These are phyloP conservation scores for Boletus insuetus DNA, from an alignment of 768 basidiomycete species.

Conservation along the genomic window DNA sequence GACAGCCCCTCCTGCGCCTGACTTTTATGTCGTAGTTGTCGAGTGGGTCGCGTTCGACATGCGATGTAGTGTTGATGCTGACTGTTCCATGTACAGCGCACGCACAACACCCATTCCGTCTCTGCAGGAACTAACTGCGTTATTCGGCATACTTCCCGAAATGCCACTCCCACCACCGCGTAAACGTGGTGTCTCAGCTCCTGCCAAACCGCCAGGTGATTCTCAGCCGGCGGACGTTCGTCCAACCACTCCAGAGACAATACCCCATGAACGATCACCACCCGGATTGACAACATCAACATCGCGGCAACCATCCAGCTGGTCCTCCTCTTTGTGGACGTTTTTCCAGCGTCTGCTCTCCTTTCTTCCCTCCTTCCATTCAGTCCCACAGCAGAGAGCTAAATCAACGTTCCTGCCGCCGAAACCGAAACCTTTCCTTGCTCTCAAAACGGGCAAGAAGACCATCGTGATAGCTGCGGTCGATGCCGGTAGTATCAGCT, in stretches of 20 bases:
- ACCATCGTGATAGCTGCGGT: slow-evolving; percentile 83
- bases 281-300: neutral
- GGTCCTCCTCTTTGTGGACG: neutral
- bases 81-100: slow-evolving; percentile 49
- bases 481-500: slow-evolving; percentile 82
- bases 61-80: neutral
- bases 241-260: slow-evolving; percentile 1
- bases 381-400: slow-evolving; percentile 18
- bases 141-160: slow-evolving; percentile 69
- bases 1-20: slow-evolving; percentile 71
- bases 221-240: neutral
- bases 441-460: slow-evolving; percentile 81
- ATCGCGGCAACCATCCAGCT: neutral
- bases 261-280: slow-evolving; percentile 3
- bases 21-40: slow-evolving; percentile 84
- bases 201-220: slow-evolving; percentile 1
- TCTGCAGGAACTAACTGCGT: slow-evolving; percentile 66
- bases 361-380: slow-evolving; percentile 4
- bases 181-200: slow-evolving; percentile 20
- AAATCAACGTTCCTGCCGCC: slow-evolving; percentile 30
- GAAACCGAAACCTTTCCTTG: slow-evolving; percentile 70
- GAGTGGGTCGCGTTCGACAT: slow-evolving; percentile 53
- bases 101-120: slow-evolving; percentile 81
- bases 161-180: slow-evolving; percentile 62
- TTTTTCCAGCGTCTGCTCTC: slow-evolving; percentile 5